Evolutionary conservation across 176 grass and related monocot species (phyloP).

Genomic region (Phoenix dactylifera): DNA sequence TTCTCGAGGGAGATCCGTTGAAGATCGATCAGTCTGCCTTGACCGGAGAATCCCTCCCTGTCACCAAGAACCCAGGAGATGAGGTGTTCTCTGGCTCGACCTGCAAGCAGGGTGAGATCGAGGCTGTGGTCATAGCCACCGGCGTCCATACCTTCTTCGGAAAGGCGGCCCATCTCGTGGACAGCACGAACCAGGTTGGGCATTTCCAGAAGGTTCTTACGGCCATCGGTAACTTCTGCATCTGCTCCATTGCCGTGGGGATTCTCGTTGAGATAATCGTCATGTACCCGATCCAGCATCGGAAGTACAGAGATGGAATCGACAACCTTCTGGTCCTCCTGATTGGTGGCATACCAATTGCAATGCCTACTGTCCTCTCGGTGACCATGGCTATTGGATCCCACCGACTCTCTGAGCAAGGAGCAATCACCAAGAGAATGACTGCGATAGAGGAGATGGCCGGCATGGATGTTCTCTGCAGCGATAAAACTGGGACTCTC

Average conservation of each 20-base stretch:
- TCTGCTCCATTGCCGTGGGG: conserved; percentile 54
- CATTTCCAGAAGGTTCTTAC: conserved; percentile 91
- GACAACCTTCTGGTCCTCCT: conserved; percentile 92
- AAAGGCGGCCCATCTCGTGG: conserved; percentile 88
- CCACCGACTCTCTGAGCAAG: conserved; percentile 52
- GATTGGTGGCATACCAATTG: conserved; percentile 94
- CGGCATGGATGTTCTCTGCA: conserved; percentile 81
- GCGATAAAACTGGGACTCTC: conserved; percentile 95
- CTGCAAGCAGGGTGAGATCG: conserved; percentile 92
- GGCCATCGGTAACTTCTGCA: conserved; percentile 97
- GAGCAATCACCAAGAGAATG: conserved; percentile 96
- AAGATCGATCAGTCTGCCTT: conserved; percentile 94
- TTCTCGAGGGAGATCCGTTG: conserved; percentile 70
- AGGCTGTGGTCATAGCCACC: conserved; percentile 79
- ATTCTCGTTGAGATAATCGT: conserved; percentile 56
- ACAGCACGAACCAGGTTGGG: conserved; percentile 84
- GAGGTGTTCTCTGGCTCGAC: conserved; percentile 85
- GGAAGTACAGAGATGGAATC: conserved; percentile 76
- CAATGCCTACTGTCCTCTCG: conserved; percentile 87
- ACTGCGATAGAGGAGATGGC: conserved; percentile 98
- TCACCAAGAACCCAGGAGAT: conserved; percentile 52
- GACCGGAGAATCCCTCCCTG: conserved; percentile 78
- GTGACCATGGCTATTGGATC: conserved; percentile 98
- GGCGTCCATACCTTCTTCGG: conserved; percentile 98
- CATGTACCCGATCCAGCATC: conserved; percentile 81